Evolutionary conservation across 2,329 filamentous ascomycete species (phyloP).

Genomic region (Bipolaris victoriae): DNA sequence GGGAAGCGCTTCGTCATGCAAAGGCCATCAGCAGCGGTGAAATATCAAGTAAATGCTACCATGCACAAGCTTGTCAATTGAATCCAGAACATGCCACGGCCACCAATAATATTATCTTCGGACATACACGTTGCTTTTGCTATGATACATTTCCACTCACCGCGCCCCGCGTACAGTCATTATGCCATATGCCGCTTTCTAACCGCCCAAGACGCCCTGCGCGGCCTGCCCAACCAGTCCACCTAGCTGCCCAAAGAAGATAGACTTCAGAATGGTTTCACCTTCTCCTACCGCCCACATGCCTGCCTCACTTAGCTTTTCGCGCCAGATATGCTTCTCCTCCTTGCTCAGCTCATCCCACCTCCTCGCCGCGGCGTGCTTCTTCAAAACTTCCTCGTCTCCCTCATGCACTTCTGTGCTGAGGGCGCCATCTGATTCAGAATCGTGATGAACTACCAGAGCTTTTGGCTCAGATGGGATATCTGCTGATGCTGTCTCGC

Average conservation of each 20-base stretch:
- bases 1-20: constrained; percentile 8
- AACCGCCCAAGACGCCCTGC: constrained; percentile 39
- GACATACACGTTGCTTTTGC: constrained; percentile 8
- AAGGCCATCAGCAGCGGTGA: constrained; percentile 12
- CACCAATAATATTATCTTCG: constrained; percentile 6
- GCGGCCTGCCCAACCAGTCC: constrained; percentile 57
- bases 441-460: constrained; percentile 50
- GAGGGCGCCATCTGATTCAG: constrained; percentile 46
- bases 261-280: constrained; percentile 75
- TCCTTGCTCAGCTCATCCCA: constrained; percentile 74
- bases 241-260: constrained; percentile 77
- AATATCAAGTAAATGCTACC: background rate
- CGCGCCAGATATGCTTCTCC: constrained; percentile 72
- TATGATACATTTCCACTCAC: constrained; percentile 20
- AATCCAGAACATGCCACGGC: background rate
- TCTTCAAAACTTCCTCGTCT: constrained; percentile 41
- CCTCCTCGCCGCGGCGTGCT: constrained; percentile 59
- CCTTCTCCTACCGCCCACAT: constrained; percentile 82
- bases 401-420: constrained; percentile 50
- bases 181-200: background rate
- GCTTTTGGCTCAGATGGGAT: constrained; percentile 41
- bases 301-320: constrained; percentile 70
- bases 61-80: background rate
- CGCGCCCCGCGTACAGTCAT: constrained; percentile 4
- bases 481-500: constrained; percentile 5